Evolutionary conservation across 768 basidiomycete species (phyloP).

Genomic region (Cyclocybe cylindracea): DNA sequence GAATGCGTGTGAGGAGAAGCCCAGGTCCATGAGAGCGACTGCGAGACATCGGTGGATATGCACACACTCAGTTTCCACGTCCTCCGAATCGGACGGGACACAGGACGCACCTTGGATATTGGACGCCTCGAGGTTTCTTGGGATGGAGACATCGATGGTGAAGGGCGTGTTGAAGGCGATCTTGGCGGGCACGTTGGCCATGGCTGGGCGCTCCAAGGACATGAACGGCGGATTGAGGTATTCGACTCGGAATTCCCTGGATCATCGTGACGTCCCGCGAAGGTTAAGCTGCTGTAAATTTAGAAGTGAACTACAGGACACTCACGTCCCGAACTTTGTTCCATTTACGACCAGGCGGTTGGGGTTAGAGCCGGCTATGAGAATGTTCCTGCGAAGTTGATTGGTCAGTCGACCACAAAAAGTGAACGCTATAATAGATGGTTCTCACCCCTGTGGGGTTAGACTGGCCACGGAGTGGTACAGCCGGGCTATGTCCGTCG

Average conservation of each 20-base stretch:
- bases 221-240: conserved; percentile 45
- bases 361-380: conserved; percentile 47
- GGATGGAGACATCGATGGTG: conserved; percentile 32
- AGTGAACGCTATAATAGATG: neutral
- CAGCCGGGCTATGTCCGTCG: conserved; percentile 48
- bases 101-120: conserved; percentile 30
- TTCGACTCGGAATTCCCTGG: conserved; percentile 42
- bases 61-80: neutral
- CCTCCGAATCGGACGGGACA: neutral
- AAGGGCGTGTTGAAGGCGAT: conserved; percentile 38
- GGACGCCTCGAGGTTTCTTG: conserved; percentile 22
- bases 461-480: conserved; percentile 65
- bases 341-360: conserved; percentile 32
- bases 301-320: neutral
- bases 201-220: conserved; percentile 31
- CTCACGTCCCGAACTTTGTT: conserved; percentile 26
- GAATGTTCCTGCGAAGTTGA: conserved; percentile 22
- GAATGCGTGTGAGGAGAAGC: conserved; percentile 43
- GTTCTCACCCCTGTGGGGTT: conserved; percentile 48
- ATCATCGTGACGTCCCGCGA: conserved; percentile 17
- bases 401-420: conserved; percentile 9
- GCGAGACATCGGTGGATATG: neutral
- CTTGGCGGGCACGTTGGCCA: conserved; percentile 34
- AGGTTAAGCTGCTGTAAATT: neutral
- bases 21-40: conserved; percentile 42